Evolutionary conservation across 2,329 filamentous ascomycete species (phyloP), one percentile per base, ranked within the genome.

Genomic region (Xylaria hypoxylon): DNA sequence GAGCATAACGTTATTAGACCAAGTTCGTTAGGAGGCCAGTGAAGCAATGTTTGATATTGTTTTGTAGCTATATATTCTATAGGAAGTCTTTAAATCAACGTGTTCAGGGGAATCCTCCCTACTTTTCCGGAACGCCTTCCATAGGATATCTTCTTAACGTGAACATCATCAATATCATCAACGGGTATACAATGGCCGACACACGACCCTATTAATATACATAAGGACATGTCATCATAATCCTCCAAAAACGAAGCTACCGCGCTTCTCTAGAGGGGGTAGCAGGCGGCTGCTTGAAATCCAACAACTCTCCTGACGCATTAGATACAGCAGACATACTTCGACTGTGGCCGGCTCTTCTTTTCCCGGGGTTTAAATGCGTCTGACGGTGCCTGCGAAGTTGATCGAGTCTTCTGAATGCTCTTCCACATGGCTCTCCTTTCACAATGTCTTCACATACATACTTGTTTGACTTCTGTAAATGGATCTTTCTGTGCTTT

Each of bases 401-500:
- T 74, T 90, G 87, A 75, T 90, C 88, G 17, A 85, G 79, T 10
- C 89, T 80, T 74, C 87, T 83, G 56, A 90, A 90, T 61, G 85
- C 81, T 69, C 85, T 87, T 15, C 80, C 79, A 67, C 89, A 90
- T 45, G 83, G 79, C 2, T 80, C 75, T 28, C 66, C 66, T 17
- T 68, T 62, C 1, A 68, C 48, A 7, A 60, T 50, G 50, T 78
- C 74, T 0, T 71, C 65, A 68, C 88, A 90, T 26, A 79, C 78
- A 72, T 84, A 84, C 24, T 62, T 59, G 40, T 81, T 80, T 5
- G 85, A 85, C 62, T 83, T 83, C 38, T 82, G 79, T 15, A 85
- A 84, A 70, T 90, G 88, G 7, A 84, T 90, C 68, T 87, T 86
- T 56, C 85, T 84, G 73, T 91, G 89, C 71, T 90, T 91, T 57